Base-by-base conservation (phyloP, 192 early-diverging fungal genomes). In the Coemansia sp. region DNA sequence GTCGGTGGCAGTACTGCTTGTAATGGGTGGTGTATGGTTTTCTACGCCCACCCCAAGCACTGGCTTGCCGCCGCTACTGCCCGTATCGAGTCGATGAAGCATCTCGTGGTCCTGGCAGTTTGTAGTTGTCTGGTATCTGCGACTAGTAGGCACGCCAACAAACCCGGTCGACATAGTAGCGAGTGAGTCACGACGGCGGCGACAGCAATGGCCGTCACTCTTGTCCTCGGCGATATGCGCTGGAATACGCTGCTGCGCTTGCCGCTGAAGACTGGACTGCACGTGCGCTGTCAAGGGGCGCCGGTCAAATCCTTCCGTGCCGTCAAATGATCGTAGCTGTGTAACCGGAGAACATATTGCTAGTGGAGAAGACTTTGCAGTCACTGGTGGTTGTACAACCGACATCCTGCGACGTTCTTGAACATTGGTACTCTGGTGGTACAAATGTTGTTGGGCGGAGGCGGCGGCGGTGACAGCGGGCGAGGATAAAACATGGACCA, bases 401-500 rank as follows among this genome's bases (percentile, higher is more conserved):
- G 55, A 58, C 55, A 58, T 30, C 55, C 26, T 28, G 52, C 55
- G 55, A 14, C 55, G 28, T 17, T 30, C 30, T 58, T 32, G 55
- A 7, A 11, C 17, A 13, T n/a, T 52, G 50, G 52, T 9, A 40
- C 35, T 53, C 68, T 70, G 19, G 50, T 39, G 50, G 44, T 42
- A 35, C 21, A 13, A 9, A 28, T 39, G 30, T 4, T 64, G 35
- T 46, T 57, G 8, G n/a, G 42, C 43, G 57, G 67, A 10, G 46
- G 40, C 16, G 53, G 35, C 30, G 67, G 66, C 28, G 47, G 47
- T 49, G 19, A 49, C n/a, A 21, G 19, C 19, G 47, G n/a, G 47
- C 19, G 47, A 49, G 19, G 55, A 58, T 32, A 68, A 19, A 3
- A 67, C 26, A 4, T 68, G 67, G 62, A 66, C 10, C 57, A 70